phyloP scores from a whole-genome alignment of 2,329 filamentous ascomycete species.

The Sclerotiophoma versabilis region DNA sequence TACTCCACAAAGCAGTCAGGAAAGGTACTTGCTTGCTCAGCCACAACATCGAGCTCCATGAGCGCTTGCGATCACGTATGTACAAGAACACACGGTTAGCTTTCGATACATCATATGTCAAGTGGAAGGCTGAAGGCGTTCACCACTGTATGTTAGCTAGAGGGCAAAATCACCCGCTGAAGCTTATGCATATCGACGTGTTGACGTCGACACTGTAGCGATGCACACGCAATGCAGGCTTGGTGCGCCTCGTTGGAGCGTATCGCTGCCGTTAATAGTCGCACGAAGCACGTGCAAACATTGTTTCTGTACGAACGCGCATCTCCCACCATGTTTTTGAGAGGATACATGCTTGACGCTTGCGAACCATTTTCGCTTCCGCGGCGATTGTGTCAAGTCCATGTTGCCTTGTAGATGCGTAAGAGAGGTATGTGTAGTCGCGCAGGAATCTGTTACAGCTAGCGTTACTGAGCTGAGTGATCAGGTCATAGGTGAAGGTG shows the following conservation, averaged over 20 bases:
- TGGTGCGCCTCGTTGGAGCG: conserved; percentile 22
- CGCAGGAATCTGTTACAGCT: background rate
- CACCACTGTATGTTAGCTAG: too few relatives aligned
- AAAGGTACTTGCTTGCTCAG: background rate
- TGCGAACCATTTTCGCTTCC: background rate
- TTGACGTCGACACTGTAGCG: conserved; percentile 36
- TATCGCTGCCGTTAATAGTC: conserved; percentile 19
- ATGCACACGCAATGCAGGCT: conserved; percentile 20
- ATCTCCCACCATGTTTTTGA: conserved; percentile 19
- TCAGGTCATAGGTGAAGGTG: background rate
- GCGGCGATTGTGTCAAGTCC: background rate
- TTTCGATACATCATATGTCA: too few relatives aligned
- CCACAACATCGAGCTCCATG: background rate
- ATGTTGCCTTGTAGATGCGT: background rate
- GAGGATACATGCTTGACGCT: background rate
- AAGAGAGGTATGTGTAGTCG: background rate
- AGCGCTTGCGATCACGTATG: too few relatives aligned
- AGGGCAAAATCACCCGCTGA: too few relatives aligned
- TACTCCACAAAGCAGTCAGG: background rate
- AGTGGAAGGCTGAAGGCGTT: too few relatives aligned
- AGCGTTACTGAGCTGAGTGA: background rate
- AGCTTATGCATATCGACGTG: too few relatives aligned
- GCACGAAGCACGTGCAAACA: conserved; percentile 22
- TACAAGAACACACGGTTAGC: too few relatives aligned
- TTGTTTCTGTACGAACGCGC: background rate